Percentiles rank a stretch among this genome's conserved stretches.
These are phyloP conservation scores for Coemansia sp. DNA, from an alignment of 192 early-diverging fungal species.

Conservation along the genomic window DNA sequence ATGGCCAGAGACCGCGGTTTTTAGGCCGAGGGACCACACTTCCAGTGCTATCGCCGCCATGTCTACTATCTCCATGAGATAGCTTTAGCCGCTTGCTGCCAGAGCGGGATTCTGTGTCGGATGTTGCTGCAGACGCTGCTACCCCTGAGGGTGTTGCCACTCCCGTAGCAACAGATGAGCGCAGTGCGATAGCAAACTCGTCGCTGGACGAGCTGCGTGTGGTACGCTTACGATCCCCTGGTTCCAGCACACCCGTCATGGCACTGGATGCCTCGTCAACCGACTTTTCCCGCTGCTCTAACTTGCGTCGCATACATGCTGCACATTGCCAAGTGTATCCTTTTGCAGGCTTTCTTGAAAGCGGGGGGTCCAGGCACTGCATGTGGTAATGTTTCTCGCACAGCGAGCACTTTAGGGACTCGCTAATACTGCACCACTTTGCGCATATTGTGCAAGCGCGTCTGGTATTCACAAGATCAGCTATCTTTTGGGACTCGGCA, in stretches of 20 bases:
- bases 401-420: constrained; percentile 73
- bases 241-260: not conserved
- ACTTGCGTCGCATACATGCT: constrained; percentile 57
- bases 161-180: constrained; percentile 1
- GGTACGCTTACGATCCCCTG: constrained; percentile 34
- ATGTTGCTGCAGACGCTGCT: constrained; percentile 16
- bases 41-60: constrained; percentile 9
- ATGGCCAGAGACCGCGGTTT: constrained; percentile 77
- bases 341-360: constrained; percentile 74
- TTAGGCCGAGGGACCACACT: constrained; percentile 37
- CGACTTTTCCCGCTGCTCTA: constrained; percentile 39
- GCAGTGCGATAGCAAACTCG: constrained; percentile 17
- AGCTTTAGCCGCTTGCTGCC: constrained; percentile 49
- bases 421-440: constrained; percentile 66
- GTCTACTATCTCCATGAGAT: constrained; percentile 25
- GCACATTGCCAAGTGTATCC: constrained; percentile 89
- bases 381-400: constrained; percentile 83
- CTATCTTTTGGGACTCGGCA: constrained; percentile 79
- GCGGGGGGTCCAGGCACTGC: constrained; percentile 78
- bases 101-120: constrained; percentile 48
- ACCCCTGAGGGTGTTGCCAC: constrained; percentile 1
- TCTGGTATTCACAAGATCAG: constrained; percentile 70
- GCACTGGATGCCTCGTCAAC: constrained; percentile 10
- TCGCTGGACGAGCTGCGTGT: constrained; percentile 36
- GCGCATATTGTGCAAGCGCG: constrained; percentile 72